phyloP scores from a whole-genome alignment of 352 stramenopile species.

The Globisporangium yorkense region DNA sequence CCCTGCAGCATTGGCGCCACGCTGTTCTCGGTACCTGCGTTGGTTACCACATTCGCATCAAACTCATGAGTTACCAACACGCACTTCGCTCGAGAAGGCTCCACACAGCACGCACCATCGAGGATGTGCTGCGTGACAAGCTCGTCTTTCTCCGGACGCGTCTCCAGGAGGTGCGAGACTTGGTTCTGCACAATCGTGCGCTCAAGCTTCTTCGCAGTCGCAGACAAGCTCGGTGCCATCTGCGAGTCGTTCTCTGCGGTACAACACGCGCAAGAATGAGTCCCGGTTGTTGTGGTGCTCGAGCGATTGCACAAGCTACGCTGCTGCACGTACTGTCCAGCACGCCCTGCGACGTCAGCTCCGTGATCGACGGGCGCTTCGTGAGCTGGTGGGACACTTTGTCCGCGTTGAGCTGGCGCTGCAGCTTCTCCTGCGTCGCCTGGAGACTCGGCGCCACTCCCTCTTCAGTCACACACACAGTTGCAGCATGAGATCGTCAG shows the following conservation, averaged over 20 bases:
- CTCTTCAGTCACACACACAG: conserved; percentile 16
- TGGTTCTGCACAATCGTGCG: conserved; percentile 75
- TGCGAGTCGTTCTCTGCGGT: conserved; percentile 40
- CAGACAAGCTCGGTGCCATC: conserved; percentile 55
- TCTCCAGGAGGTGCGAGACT: conserved; percentile 74
- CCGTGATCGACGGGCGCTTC: conserved; percentile 57
- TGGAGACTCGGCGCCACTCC: conserved; percentile 71
- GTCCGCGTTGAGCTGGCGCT: conserved; percentile 70
- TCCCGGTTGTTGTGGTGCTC: too few species aligned
- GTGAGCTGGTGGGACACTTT: conserved; percentile 67
- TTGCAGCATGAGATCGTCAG: background rate
- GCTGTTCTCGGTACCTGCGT: conserved; percentile 28
- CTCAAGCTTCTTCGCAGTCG: conserved; percentile 77
- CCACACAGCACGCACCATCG: conserved; percentile 24
- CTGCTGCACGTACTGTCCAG: conserved; percentile 32
- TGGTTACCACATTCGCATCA: too few species aligned
- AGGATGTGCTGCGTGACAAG: conserved; percentile 73
- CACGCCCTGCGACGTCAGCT: conserved; percentile 54
- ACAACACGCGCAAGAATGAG: too few species aligned
- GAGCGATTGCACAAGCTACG: too few species aligned
- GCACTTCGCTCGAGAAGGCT: background rate
- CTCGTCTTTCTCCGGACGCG: conserved; percentile 69
- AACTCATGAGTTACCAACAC: background rate
- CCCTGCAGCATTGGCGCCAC: conserved; percentile 66
- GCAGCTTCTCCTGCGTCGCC: conserved; percentile 70